A percentile compares a stretch with the other conserved stretches of the same genome.
Conservation (phyloP, 2,329 filamentous ascomycete genomes). For the Pseudogymnoascus sp. region DNA sequence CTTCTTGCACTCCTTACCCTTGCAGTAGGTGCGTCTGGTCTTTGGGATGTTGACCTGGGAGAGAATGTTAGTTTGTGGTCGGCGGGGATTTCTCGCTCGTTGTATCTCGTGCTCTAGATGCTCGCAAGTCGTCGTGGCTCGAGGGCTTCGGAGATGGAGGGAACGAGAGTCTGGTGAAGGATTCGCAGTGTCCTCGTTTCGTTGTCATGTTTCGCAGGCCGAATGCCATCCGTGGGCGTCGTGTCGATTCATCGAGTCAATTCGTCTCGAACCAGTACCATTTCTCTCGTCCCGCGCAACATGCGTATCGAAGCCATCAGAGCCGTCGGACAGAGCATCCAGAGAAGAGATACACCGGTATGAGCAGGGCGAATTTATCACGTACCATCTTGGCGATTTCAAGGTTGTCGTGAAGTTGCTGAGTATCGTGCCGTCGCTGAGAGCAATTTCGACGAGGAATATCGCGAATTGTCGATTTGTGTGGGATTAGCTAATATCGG, state of each 20-base stretch:
- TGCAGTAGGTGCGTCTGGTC: slow-evolving; percentile 96
- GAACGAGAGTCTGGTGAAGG: not conserved
- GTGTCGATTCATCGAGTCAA: not conserved
- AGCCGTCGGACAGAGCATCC: slow-evolving; percentile 7
- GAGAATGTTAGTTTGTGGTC: slow-evolving; percentile 5
- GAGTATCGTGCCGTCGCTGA: slow-evolving; percentile 8
- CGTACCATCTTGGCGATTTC: slow-evolving; percentile 23
- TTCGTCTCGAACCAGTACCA: not conserved
- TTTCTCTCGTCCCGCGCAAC: not conserved
- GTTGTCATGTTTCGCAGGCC: not conserved
- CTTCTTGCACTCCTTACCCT: slow-evolving; percentile 88
- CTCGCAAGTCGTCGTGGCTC: not conserved
- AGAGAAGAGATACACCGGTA: slow-evolving; percentile 3
- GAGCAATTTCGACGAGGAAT: slow-evolving; percentile 9
- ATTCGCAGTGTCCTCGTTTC: not conserved
- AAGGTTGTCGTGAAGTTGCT: slow-evolving; percentile 14
- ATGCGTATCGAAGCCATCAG: slow-evolving; percentile 1
- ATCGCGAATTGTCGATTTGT: slow-evolving; percentile 10
- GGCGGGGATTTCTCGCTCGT: slow-evolving; percentile 1
- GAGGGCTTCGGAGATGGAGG: not conserved
- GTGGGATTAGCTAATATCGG: slow-evolving; percentile 8
- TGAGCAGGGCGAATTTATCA: slow-evolving; percentile 9
- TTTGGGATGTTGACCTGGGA: slow-evolving; percentile 88
- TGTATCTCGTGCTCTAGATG: slow-evolving; percentile 4
- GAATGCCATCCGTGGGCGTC: not conserved